Evolutionary conservation across 495 filamentous ascomycete genomes (phyloP), one percentile per base, ranked within the genome.

Genomic region (Aspergillus nanangensis): DNA sequence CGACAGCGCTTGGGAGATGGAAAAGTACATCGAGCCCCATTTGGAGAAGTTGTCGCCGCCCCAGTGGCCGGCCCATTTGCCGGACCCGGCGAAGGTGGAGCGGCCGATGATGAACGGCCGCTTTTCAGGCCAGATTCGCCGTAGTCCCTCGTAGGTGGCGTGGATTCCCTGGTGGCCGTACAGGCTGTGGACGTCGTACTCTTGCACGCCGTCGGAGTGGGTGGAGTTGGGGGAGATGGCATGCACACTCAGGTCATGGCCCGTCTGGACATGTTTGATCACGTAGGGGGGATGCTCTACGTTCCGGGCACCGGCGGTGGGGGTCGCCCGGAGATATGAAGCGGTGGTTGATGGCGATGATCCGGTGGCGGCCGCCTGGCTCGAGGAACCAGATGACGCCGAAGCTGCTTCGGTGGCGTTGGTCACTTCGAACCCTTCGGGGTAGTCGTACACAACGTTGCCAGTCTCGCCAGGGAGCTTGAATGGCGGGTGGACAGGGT

Each of bases 51-150:
- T 94, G 58, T 94, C 89, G 8, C 89, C 88, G 11, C 88, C 88
- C 89, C 89, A 95, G 60, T 95, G 89, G 14, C 86, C 89, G 3
- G 87, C 86, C 76, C 76, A 87, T 60, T 80, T 81, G n/a, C 89
- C 89, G 4, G 77, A 77, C 4, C 89, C 89, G 11, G 85, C 79
- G 56, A 91, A 91, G 3, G 89, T 93, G 39, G 83, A 87, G 33
- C 89, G 83, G 1, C 85, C 86, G 50, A 95, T 91, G 58, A 94
- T 87, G 66, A 95, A 92, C 0, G 89, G 89, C 0, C 89, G 81
- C 56, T 87, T 85, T 10, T 57, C 70, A 0, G 81, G 75, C 52
- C 78, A 79, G 8, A 90, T 65, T 14, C 66, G 57, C 3, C 83
- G 67, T 7, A 94, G 75, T 21, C 79, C 87, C 18, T 87, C 63